Evolutionary conservation across 2,329 filamentous ascomycete genomes (phyloP).

Genomic region (Diaporthe citriasiana): DNA sequence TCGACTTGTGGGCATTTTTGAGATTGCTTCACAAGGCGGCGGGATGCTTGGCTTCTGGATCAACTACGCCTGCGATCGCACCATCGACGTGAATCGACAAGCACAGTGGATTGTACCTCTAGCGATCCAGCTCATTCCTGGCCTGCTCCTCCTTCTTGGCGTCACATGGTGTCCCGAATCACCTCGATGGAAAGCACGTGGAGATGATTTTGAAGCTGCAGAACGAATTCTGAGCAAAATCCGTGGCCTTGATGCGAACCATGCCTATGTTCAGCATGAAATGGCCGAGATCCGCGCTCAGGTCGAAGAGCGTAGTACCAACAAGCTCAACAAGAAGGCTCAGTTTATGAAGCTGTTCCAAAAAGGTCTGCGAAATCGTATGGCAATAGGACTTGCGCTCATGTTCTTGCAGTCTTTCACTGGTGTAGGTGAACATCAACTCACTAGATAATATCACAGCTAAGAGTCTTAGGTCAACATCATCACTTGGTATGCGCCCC

Average conservation of each 20-base stretch:
- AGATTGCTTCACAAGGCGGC: slow-evolving; percentile 67
- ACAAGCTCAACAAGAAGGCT: slow-evolving; percentile 18
- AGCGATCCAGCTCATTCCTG: slow-evolving; percentile 3
- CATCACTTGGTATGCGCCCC: slow-evolving; percentile 53
- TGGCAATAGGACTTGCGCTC: slow-evolving; percentile 21
- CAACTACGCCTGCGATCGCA: slow-evolving; percentile 53
- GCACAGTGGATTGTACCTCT: slow-evolving; percentile 17
- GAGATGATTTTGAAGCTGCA: slow-evolving; percentile 21
- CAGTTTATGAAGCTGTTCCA: slow-evolving; percentile 24
- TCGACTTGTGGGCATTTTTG: slow-evolving; percentile 71
- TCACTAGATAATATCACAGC: slow-evolving; percentile 3
- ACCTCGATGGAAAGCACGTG: slow-evolving; percentile 20
- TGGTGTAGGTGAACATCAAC: slow-evolving; percentile 9
- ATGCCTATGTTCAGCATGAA: slow-evolving; percentile 12
- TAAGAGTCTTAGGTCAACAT: slow-evolving; percentile 44
- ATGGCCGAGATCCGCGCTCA: slow-evolving; percentile 23
- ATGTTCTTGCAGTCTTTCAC: slow-evolving; percentile 25
- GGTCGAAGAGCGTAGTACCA: slow-evolving; percentile 24
- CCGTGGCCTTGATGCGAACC: slow-evolving; percentile 17
- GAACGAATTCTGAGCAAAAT: slow-evolving; percentile 12
- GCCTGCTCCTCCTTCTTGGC: slow-evolving; percentile 14
- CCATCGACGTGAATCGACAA: slow-evolving; percentile 14
- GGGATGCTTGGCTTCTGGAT: slow-evolving; percentile 68
- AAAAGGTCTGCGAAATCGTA: slow-evolving; percentile 8
- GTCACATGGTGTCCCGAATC: slow-evolving; percentile 25